These are phyloP conservation scores for Ophiostoma piceae DNA, from an alignment of 2,329 filamentous ascomycete species.

Conservation along the genomic window DNA sequence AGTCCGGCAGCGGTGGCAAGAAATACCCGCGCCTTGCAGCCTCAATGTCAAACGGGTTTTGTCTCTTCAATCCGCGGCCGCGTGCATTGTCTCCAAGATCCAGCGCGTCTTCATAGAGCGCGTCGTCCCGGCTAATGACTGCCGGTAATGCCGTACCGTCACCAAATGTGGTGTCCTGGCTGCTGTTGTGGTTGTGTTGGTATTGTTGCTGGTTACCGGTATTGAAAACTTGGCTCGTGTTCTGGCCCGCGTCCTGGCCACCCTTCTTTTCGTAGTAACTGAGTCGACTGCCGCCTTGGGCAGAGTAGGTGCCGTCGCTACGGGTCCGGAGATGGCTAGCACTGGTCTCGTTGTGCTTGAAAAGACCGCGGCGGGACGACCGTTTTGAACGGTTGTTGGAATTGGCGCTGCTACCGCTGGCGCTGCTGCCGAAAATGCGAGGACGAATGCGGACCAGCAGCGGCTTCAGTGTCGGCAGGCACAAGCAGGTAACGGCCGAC, in stretches of 20 bases:
- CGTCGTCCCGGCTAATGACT: background rate
- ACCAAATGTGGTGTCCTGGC: background rate
- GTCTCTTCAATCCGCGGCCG: background rate
- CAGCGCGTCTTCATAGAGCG: background rate
- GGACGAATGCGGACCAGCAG: constrained; percentile 25
- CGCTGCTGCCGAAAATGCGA: background rate
- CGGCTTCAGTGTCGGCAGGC: constrained; percentile 36
- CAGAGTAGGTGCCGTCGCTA: background rate
- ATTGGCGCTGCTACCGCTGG: background rate
- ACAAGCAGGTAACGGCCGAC: constrained; percentile 36
- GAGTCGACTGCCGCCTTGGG: background rate
- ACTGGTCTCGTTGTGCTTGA: constrained; percentile 13
- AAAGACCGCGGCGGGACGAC: constrained; percentile 7
- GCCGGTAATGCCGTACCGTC: background rate
- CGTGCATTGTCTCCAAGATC: background rate
- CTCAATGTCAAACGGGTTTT: background rate
- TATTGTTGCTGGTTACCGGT: background rate
- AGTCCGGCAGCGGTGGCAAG: background rate
- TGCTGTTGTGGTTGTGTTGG: background rate
- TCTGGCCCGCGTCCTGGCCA: background rate
- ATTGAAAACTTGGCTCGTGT: background rate
- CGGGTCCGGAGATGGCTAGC: background rate
- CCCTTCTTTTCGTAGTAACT: background rate
- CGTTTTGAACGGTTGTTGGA: background rate
- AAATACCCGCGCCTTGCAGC: background rate